A percentile compares a stretch with the other conserved stretches of the same genome.
Evolutionary conservation across 2,329 filamentous ascomycete genomes (phyloP).

Genomic region (Cladosporium velox): DNA sequence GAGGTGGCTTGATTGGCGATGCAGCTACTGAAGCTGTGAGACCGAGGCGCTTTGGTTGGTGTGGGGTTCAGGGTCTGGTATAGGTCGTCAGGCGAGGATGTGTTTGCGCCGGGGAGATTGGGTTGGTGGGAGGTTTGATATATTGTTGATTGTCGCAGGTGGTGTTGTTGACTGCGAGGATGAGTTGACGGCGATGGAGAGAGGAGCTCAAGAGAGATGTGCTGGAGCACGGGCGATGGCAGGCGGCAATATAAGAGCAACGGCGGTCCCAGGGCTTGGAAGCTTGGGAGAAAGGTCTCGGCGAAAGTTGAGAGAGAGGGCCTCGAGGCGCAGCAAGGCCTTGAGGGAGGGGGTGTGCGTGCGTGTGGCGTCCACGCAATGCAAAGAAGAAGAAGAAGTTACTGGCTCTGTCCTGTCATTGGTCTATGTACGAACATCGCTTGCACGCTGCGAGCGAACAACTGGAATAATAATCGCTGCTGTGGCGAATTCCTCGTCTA

Average conservation of each 20-base stretch:
- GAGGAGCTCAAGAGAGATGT: neutral
- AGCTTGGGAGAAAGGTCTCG: neutral
- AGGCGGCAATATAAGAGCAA: slow-evolving; percentile 17
- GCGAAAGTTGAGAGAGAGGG: slow-evolving; percentile 1
- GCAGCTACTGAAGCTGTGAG: neutral
- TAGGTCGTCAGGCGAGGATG: neutral
- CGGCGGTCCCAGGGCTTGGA: neutral
- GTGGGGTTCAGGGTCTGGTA: slow-evolving; percentile 10
- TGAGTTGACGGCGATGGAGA: neutral
- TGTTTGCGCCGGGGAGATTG: neutral
- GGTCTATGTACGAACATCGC: neutral
- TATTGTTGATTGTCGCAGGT: neutral
- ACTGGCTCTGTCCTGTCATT: neutral
- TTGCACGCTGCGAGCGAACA: neutral
- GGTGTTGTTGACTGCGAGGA: neutral
- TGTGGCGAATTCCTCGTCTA: neutral
- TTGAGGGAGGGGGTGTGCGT: neutral
- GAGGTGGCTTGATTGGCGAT: neutral
- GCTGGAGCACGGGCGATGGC: slow-evolving; percentile 14
- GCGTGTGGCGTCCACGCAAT: slow-evolving; percentile 12
- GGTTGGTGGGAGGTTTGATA: neutral
- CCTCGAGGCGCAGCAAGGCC: neutral
- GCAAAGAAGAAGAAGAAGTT: neutral
- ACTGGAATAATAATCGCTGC: neutral
- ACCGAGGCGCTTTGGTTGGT: slow-evolving; percentile 14